Evolutionary conservation across 495 filamentous ascomycete species (phyloP), one percentile per base, ranked within the genome.

Genomic region (Penicillium arizonense): DNA sequence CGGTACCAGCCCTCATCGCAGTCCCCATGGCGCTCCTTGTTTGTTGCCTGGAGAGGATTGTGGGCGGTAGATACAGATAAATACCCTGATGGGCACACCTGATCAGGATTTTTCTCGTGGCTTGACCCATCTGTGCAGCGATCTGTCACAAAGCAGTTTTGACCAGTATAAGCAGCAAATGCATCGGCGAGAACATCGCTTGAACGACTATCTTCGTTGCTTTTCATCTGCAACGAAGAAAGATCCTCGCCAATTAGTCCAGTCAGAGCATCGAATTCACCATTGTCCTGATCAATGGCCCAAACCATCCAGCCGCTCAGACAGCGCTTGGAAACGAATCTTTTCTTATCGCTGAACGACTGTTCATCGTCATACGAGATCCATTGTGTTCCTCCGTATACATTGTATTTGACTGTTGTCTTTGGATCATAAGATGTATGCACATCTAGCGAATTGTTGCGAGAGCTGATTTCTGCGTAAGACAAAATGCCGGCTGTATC

Each of bases 361-460:
- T 70, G 54, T 0, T 30, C 53, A 48, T 76, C 71, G 39, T 78
- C 77, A 49, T 71, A 79, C 0, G 64, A 55, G 7, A 76, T 58
- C 67, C 77, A 76, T 50, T 81, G 73, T 26, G 75, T 63, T 1
- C 21, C 20, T 6, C n/a, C 1, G n/a, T 20, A 42, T 3, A 23
- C 20, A 26, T 20, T 23, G 11, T 23, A 11, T 20, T 42, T 42
- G 11, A 42, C 18, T 5, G 39, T 20, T 2, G 18, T 24, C 18
- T 42, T 12, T 12, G 14, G 3, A 9, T 42, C 16, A 9, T 23
- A 24, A 12, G 1, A 3, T 3, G 39, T 16, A 11, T 23, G 14
- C 3, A 42, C 16, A 12, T 42, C 21, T 1, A 20, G 9, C 0
- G 14, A 16, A 8, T 12, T 26, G 21, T 20, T 42, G 5, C 14